Conservation (phyloP, 108 stramenopile species). For the Bacterosira constricta region DNA sequence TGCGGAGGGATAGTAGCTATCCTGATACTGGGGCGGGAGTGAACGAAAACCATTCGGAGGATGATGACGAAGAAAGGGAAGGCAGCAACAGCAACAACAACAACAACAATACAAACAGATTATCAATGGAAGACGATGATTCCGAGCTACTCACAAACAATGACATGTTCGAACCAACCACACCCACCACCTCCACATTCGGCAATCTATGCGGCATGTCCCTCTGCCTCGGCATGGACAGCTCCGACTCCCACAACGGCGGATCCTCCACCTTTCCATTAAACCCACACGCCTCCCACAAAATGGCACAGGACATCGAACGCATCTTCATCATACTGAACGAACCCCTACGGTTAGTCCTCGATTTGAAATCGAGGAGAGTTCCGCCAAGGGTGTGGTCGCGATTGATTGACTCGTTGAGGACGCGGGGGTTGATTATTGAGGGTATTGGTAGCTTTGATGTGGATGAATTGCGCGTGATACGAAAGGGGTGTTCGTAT, state of each 20-base stretch:
- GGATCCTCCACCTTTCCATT: constrained; percentile 11
- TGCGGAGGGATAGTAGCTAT: constrained; percentile 31
- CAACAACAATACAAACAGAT: not conserved
- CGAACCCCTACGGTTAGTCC: constrained; percentile 49
- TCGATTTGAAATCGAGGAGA: constrained; percentile 59
- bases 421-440: constrained; percentile 49
- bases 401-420: constrained; percentile 46
- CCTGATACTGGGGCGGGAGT: not conserved
- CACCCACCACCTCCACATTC: constrained; percentile 4
- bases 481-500: constrained; percentile 42
- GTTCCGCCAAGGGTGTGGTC: constrained; percentile 66
- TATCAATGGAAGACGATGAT: constrained; percentile 19
- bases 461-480: constrained; percentile 53
- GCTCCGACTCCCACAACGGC: not conserved
- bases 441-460: constrained; percentile 65
- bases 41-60: no score
- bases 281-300: constrained; percentile 24
- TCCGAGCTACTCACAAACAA: constrained; percentile 29
- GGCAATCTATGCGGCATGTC: constrained; percentile 45
- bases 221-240: constrained; percentile 45
- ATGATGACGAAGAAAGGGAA: not conserved
- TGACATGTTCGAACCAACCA: constrained; percentile 32
- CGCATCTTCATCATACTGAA: constrained; percentile 45
- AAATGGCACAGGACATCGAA: constrained; percentile 51
- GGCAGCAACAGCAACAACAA: not conserved